Evolutionary conservation across 352 stramenopile genomes (phyloP).

Genomic region (Achlya hypogyna): DNA sequence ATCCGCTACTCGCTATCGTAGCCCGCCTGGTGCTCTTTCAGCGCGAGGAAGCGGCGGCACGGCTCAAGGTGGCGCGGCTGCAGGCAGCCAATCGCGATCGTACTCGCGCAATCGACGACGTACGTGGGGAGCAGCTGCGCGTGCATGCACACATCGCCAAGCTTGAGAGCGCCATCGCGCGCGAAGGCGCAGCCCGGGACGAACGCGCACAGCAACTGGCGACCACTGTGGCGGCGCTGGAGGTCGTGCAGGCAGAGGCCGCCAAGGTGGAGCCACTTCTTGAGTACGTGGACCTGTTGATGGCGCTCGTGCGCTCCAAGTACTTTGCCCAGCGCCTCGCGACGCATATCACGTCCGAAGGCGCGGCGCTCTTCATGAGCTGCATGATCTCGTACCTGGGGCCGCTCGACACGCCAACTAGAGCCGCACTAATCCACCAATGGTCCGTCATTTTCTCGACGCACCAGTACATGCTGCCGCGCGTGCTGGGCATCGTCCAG

Average conservation of each 20-base stretch:
- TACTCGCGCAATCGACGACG: neutral
- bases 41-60: neutral
- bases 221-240: neutral
- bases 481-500: neutral
- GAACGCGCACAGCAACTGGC: neutral
- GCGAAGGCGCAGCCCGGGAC: neutral
- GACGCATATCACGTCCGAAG: neutral
- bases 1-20: neutral
- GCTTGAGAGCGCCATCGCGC: neutral
- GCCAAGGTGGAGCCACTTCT: neutral
- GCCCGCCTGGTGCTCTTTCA: neutral
- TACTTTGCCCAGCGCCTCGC: neutral
- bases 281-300: neutral
- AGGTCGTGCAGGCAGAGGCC: neutral
- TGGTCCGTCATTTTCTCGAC: neutral
- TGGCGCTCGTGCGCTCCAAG: neutral
- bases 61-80: neutral
- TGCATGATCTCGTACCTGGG: neutral
- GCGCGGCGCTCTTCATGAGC: neutral
- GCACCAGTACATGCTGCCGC: slow-evolving; percentile 4
- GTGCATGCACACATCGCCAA: neutral
- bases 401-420: neutral
- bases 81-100: neutral
- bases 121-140: neutral
- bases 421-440: neutral